Percentiles rank a stretch among this genome's conserved stretches.
Evolutionary conservation across 2,329 filamentous ascomycete species (phyloP).

Genomic region (Arthrobotrys iridis): DNA sequence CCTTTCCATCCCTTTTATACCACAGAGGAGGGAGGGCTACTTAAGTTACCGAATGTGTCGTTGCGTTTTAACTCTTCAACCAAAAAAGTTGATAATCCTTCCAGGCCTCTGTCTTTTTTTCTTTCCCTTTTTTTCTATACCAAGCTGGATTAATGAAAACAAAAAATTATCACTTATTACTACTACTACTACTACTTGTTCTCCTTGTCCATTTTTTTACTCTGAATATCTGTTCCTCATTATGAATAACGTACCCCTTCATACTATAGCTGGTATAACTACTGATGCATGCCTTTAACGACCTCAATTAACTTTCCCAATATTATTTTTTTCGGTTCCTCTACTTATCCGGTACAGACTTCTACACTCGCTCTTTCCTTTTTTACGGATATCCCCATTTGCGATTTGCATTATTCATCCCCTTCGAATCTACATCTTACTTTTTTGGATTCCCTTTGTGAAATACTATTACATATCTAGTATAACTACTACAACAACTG

Average conservation of each 20-base stretch:
- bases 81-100: conserved; percentile 40
- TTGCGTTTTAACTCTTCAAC: conserved; percentile 38
- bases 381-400: background rate
- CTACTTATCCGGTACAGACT: background rate
- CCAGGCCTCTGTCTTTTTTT: background rate
- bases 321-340: background rate
- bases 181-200: background rate
- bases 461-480: background rate
- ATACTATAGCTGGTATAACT: conserved; percentile 3
- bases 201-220: background rate
- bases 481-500: background rate
- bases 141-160: conserved; percentile 47
- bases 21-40: conserved; percentile 11
- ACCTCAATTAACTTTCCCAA: background rate
- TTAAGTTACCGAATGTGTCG: conserved; percentile 23
- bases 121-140: conserved; percentile 14
- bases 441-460: background rate
- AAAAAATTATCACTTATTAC: conserved; percentile 25
- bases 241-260: conserved; percentile 8
- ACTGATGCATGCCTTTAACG: background rate
- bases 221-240: background rate
- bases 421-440: background rate
- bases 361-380: background rate
- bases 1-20: conserved; percentile 3
- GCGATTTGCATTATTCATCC: background rate